These are phyloP conservation scores for Tinospora cordifolia DNA, from an alignment of 164 flowering plant genomes.

Conservation along the genomic window DNA sequence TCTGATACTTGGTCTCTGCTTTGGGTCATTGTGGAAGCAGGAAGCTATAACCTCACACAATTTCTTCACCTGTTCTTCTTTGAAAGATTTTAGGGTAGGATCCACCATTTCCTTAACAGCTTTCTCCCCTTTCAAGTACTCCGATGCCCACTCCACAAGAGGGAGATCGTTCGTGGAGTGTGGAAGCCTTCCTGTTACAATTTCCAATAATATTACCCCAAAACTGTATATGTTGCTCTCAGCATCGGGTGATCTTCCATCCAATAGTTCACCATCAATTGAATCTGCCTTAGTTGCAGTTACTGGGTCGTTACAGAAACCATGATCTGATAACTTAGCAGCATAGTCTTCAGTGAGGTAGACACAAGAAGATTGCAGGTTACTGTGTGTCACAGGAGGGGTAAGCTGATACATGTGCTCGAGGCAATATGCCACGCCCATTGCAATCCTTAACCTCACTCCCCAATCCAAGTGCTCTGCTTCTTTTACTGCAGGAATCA, in stretches of 20 bases:
- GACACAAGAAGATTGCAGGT: constrained; percentile 48
- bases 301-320: no score
- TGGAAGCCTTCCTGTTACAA: constrained; percentile 73
- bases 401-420: constrained; percentile 62
- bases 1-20: constrained; percentile 58
- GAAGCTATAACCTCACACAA: constrained; percentile 63
- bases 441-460: constrained; percentile 53
- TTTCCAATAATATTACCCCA: constrained; percentile 72
- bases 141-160: constrained; percentile 52
- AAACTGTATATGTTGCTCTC: constrained; percentile 67
- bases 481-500: constrained; percentile 53
- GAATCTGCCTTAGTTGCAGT: no score
- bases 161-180: constrained; percentile 31
- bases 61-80: constrained; percentile 55
- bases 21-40: constrained; percentile 50
- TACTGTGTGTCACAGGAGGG: constrained; percentile 44
- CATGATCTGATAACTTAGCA: constrained; percentile 62
- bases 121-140: constrained; percentile 31
- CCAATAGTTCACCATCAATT: no score
- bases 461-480: constrained; percentile 73
- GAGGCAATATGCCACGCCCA: constrained; percentile 78
- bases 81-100: constrained; percentile 64
- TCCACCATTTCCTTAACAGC: constrained; percentile 45
- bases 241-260: no score
- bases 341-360: constrained; percentile 78